Base-by-base conservation (phyloP, 768 basidiomycete genomes). In the Hydnomerulius pinastri region DNA sequence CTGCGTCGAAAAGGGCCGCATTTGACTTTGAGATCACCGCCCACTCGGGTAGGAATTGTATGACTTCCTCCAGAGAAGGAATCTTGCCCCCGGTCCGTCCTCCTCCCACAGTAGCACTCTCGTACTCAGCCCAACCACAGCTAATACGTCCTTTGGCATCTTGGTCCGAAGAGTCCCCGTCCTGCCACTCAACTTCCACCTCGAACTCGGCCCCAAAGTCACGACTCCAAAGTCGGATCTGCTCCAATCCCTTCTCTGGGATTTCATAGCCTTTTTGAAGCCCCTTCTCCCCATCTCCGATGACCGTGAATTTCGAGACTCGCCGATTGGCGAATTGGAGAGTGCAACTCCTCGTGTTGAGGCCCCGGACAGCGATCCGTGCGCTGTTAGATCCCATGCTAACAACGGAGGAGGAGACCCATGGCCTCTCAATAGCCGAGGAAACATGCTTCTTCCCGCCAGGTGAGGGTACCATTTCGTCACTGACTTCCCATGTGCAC, bases 91-190 rank as follows among this genome's bases (percentile, higher is more conserved):
- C 62, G 37, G 57, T 56, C 13, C 53, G 15, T 15, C 73, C 73
- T 53, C 75, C 70, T 35, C 80, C 82, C 11, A 80, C 63, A 54
- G 73, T 77, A 36, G 63, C 82, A 57, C 79, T 79, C 65, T 80
- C 78, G 56, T 83, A 82, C 60, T 89, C 86, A n/a, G 75, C 78
- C 81, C 85, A 87, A 47, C 80, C 78, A 53, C 85, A 86, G 15
- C 77, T 79, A 18, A 83, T 73, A 4, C 75, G 73, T 24, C 83
- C 87, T 23, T 57, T 50, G 1, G 58, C 58, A 2, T 62, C 63
- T 30, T 18, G 39, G 2, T 30, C 59, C 7, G 4, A 15, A 48
- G 24, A 30, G 57, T 47, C 49, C 48, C 20, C 46, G 13, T 54
- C 53, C 29, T 73, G 65, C 78, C 80, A 83, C 21, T 76, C 72